Conservation (phyloP, 73 alveolate species). For the Stentor roeselii region DNA sequence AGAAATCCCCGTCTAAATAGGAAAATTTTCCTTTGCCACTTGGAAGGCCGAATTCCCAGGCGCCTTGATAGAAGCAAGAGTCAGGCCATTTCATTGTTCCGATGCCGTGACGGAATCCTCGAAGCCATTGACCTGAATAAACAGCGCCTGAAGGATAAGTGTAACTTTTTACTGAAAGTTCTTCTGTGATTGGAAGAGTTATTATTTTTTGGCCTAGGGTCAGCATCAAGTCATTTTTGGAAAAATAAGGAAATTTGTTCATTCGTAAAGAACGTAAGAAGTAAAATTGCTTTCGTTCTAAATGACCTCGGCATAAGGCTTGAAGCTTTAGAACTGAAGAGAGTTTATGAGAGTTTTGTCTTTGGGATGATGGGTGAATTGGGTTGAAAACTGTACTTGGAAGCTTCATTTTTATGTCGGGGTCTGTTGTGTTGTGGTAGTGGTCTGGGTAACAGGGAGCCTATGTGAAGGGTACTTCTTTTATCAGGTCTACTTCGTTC, state of each 20-base stretch:
- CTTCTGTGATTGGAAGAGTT: conserved; percentile 2
- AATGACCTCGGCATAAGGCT: neutral
- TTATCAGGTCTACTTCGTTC: neutral
- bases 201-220: neutral
- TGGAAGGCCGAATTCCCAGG: conserved; percentile 45
- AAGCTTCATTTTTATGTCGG: neutral
- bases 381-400: neutral
- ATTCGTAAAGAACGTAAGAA: neutral
- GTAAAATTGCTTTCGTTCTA: neutral
- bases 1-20: conserved; percentile 51
- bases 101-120: conserved; percentile 66
- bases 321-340: neutral
- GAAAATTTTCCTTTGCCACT: conserved; percentile 66
- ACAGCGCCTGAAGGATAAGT: conserved; percentile 58
- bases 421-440: neutral
- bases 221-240: neutral
- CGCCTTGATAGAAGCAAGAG: conserved; percentile 48
- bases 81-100: conserved; percentile 65
- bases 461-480: neutral
- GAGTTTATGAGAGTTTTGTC: neutral
- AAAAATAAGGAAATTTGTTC: neutral
- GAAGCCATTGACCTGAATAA: conserved; percentile 73
- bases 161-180: conserved; percentile 57
- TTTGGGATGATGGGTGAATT: neutral
- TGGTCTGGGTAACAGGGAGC: no score